Conservation (phyloP, 2,329 filamentous ascomycete species). For the Curvularia hawaiiensis region DNA sequence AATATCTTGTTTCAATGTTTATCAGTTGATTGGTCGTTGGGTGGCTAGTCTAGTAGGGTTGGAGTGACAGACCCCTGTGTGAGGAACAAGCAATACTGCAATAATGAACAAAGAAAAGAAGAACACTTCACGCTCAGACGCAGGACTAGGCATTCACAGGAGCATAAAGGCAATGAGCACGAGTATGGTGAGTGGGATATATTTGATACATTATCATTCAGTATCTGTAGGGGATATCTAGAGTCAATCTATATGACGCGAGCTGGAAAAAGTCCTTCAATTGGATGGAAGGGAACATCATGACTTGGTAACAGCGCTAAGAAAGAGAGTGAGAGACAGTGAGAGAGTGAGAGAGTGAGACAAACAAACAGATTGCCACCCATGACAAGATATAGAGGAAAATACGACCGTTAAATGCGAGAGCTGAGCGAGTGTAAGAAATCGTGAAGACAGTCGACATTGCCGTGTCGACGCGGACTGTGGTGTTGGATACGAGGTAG, state of each 20-base stretch:
- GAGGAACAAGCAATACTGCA: not conserved
- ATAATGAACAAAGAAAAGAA: not conserved
- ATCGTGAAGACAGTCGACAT: constrained; percentile 7
- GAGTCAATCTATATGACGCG: constrained; percentile 10
- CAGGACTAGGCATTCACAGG: not conserved
- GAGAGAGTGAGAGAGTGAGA: too few species aligned
- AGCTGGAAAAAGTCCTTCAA: constrained; percentile 1
- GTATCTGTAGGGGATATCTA: constrained; percentile 11
- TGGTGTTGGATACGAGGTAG: not conserved
- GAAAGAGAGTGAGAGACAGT: not conserved
- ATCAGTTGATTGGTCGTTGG: not conserved
- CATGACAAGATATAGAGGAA: not conserved
- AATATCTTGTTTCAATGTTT: not conserved
- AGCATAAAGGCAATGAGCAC: not conserved
- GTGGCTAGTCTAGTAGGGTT: not conserved
- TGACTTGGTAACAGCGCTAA: not conserved
- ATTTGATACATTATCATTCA: constrained; percentile 16
- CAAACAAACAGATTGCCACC: constrained; percentile 5
- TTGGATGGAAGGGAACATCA: constrained; percentile 5
- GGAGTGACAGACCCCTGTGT: not conserved
- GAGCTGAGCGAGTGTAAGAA: constrained; percentile 6
- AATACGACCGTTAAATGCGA: constrained; percentile 7
- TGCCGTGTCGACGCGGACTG: not conserved
- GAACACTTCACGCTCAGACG: not conserved
- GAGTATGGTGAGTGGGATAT: not conserved